Percentiles rank a stretch among this genome's conserved stretches.
Evolutionary conservation across 2,329 filamentous ascomycete species (phyloP).

Genomic region (Aspergillus eucalypticola): DNA sequence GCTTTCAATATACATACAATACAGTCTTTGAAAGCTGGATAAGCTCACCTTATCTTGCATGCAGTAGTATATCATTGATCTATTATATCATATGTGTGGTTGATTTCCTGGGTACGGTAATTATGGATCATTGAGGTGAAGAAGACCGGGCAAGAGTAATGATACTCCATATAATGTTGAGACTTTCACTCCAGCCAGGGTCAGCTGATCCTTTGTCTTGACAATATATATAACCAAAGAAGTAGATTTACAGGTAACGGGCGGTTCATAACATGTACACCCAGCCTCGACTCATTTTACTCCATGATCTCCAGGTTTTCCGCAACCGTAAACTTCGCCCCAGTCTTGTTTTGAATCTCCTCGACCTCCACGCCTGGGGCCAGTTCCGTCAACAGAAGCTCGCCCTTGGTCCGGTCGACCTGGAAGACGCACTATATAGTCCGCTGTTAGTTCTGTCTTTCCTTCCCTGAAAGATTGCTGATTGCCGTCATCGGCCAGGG

Average conservation of each 20-base stretch:
- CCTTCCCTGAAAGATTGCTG: not conserved
- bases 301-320: conserved; percentile 58
- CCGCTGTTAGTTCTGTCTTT: not conserved
- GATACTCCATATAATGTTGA: too few relatives aligned
- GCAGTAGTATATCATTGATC: too few relatives aligned
- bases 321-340: conserved; percentile 65
- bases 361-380: conserved; percentile 69
- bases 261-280: not conserved
- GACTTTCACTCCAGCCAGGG: too few relatives aligned
- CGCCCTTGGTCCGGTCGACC: conserved; percentile 63
- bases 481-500: not conserved
- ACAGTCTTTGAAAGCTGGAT: too few relatives aligned
- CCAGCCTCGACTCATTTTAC: conserved; percentile 10
- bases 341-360: conserved; percentile 69
- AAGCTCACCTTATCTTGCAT: too few relatives aligned
- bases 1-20: too few relatives aligned
- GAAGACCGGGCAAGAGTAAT: too few relatives aligned
- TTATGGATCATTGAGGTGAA: too few relatives aligned
- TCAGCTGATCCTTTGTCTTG: too few relatives aligned
- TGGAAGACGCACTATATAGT: conserved; percentile 68
- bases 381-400: conserved; percentile 61
- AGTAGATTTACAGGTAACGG: not conserved
- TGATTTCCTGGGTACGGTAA: too few relatives aligned
- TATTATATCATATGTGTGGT: too few relatives aligned
- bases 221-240: not conserved